These are phyloP conservation scores for Epipyxis sp. DNA, from an alignment of 108 stramenopile genomes.

Conservation along the genomic window DNA sequence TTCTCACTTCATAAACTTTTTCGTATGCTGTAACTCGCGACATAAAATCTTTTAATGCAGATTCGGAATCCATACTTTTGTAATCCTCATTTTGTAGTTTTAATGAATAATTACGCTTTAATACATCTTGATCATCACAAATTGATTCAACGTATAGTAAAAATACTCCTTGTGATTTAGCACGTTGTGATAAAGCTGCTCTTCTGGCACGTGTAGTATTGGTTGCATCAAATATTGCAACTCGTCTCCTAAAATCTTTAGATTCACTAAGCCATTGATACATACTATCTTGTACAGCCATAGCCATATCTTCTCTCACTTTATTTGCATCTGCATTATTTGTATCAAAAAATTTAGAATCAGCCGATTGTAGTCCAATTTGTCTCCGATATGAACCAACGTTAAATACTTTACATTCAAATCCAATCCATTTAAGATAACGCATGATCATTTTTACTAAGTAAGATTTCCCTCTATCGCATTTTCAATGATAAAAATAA, in stretches of 20 bases:
- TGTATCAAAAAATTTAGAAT: constrained; percentile 43
- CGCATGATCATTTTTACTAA: constrained; percentile 60
- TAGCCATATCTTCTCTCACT: constrained; percentile 36
- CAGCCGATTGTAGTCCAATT: constrained; percentile 6
- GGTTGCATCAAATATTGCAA: constrained; percentile 94
- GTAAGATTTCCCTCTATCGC: constrained; percentile 55
- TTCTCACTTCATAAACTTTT: constrained; percentile 67
- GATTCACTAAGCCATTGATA: constrained; percentile 45
- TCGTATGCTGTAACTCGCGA: constrained; percentile 81
- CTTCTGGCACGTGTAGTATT: constrained; percentile 74
- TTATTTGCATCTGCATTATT: constrained; percentile 37
- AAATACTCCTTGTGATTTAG: constrained; percentile 65
- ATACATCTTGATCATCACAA: constrained; percentile 73
- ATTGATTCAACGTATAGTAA: constrained; percentile 90
- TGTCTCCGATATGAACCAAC: constrained; percentile 52
- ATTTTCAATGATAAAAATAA: too few species aligned
- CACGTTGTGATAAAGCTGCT: constrained; percentile 72
- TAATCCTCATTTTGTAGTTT: constrained; percentile 60
- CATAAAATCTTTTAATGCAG: constrained; percentile 72
- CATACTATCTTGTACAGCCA: constrained; percentile 52
- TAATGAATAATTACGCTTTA: constrained; percentile 48
- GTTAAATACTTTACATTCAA: constrained; percentile 51
- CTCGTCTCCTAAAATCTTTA: constrained; percentile 12
- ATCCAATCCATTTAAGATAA: constrained; percentile 55
- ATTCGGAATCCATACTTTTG: constrained; percentile 38